A percentile compares a stretch with the other conserved stretches of the same genome.
These are phyloP conservation scores for Diaporthe capsici DNA, from an alignment of 2,329 filamentous ascomycete genomes.

Conservation along the genomic window DNA sequence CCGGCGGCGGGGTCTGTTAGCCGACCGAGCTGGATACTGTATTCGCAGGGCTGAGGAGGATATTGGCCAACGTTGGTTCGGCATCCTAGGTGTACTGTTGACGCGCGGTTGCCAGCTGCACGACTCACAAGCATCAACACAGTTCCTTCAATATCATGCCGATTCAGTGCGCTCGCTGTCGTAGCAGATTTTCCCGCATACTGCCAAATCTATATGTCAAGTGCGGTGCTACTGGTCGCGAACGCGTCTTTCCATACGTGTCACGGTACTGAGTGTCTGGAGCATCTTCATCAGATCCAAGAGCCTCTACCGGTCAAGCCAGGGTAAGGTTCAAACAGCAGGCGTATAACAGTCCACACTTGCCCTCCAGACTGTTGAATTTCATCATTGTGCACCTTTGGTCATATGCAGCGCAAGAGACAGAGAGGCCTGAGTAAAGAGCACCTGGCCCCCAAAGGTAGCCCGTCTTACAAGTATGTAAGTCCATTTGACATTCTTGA, in stretches of 20 bases:
- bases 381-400: no score
- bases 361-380: no score
- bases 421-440: not conserved
- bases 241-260: not conserved
- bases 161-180: not conserved
- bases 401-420: not conserved
- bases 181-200: no score
- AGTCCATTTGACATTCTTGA: not conserved
- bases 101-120: not conserved
- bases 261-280: no score
- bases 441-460: not conserved
- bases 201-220: not conserved
- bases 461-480: not conserved
- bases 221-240: not conserved
- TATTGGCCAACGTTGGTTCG: not conserved
- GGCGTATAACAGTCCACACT: not conserved
- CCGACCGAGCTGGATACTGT: not conserved
- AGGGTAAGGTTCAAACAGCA: not conserved
- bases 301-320: not conserved
- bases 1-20: no score
- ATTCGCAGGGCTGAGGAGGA: not conserved
- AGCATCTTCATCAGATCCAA: not conserved
- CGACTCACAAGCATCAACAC: not conserved
- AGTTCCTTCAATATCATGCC: not conserved
- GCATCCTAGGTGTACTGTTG: not conserved